A percentile compares a stretch with the other conserved stretches of the same genome.
Evolutionary conservation across 1,284 basidiomycete species (phyloP).

Genomic region (Tilletiopsis washingtonensis): DNA sequence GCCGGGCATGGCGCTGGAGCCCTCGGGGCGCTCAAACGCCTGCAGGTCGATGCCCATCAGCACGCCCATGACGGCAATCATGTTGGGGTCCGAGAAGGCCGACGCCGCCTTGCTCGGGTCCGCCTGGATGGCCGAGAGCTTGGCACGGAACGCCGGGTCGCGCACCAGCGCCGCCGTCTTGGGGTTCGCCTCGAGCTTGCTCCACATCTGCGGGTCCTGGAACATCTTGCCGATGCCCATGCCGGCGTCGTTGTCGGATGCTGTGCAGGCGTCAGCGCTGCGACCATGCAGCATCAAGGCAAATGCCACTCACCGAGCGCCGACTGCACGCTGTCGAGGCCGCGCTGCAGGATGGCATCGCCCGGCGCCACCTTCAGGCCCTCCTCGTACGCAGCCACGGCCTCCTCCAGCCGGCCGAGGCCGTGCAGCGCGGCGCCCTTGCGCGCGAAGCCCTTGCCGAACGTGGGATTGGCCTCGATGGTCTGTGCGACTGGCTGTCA

Average conservation of each 20-base stretch:
- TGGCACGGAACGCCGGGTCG: constrained; percentile 59
- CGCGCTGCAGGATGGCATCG: constrained; percentile 72
- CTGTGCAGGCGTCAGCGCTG: not conserved
- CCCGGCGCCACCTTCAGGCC: constrained; percentile 71
- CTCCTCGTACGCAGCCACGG: constrained; percentile 69
- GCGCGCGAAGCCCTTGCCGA: constrained; percentile 84
- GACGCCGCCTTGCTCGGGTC: constrained; percentile 39
- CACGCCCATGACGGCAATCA: constrained; percentile 78
- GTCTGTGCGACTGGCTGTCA: too few relatives aligned
- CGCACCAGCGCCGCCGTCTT: constrained; percentile 73
- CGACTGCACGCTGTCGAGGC: constrained; percentile 56
- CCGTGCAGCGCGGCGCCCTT: constrained; percentile 95
- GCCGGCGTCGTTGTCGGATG: constrained; percentile 19
- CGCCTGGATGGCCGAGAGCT: constrained; percentile 48
- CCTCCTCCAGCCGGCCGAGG: constrained; percentile 67
- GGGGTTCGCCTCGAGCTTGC: constrained; percentile 76
- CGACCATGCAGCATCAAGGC: not conserved
- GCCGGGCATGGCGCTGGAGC: constrained; percentile 69
- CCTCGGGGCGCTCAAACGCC: constrained; percentile 75
- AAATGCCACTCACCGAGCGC: constrained; percentile 10
- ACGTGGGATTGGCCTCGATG: constrained; percentile 69
- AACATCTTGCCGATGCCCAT: constrained; percentile 71
- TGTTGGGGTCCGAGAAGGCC: constrained; percentile 71
- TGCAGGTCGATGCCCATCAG: constrained; percentile 90
- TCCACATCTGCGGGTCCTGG: constrained; percentile 70